Conservation (phyloP, 768 basidiomycete genomes). For the Pluteus cervinus region DNA sequence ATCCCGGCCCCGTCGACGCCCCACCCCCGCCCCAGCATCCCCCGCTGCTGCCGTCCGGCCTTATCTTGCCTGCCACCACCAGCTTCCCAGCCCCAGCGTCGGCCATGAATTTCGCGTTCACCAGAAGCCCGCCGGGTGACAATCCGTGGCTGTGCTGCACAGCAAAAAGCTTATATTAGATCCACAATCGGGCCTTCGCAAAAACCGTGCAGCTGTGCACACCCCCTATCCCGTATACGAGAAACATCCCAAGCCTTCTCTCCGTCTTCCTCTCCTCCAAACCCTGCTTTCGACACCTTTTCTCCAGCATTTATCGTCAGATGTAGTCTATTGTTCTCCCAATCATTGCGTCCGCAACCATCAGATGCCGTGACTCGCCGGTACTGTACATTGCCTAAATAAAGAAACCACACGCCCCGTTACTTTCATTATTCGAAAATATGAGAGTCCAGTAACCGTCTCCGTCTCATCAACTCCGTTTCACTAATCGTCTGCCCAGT, state of each 20-base stretch:
- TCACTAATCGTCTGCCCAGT: constrained; percentile 71
- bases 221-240: constrained; percentile 1
- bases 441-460: constrained; percentile 71
- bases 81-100: constrained; percentile 4
- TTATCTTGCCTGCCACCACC: constrained; percentile 5
- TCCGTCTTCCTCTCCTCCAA: constrained; percentile 11
- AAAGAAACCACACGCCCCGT: too few relatives aligned
- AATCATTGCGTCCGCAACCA: too few relatives aligned
- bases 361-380: too few relatives aligned
- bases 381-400: too few relatives aligned
- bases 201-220: constrained; percentile 25
- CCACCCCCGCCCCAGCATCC: not conserved
- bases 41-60: not conserved
- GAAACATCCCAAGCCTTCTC: constrained; percentile 3
- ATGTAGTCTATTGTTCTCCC: too few relatives aligned
- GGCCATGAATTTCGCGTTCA: constrained; percentile 3
- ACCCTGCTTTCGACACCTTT: constrained; percentile 10
- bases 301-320: too few relatives aligned
- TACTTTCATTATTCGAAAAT: constrained; percentile 54
- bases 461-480: constrained; percentile 70
- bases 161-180: constrained; percentile 29
- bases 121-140: constrained; percentile 6
- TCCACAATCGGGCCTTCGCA: constrained; percentile 10
- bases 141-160: constrained; percentile 34
- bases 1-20: constrained; percentile 3